Conservation (phyloP, 2,329 filamentous ascomycete species). For the Stemphylium vesicarium region DNA sequence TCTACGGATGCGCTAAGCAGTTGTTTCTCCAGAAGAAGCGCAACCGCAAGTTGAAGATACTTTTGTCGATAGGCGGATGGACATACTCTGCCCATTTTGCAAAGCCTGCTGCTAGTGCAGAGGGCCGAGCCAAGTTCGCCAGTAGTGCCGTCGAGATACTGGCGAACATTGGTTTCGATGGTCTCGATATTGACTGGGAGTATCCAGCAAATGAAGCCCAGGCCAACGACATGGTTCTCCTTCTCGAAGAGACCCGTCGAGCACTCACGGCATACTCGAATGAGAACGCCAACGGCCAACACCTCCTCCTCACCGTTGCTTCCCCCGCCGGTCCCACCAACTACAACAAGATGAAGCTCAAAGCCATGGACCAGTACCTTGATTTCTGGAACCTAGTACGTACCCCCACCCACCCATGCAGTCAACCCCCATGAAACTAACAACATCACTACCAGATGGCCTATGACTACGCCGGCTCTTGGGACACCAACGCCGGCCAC, state of each 20-base stretch:
- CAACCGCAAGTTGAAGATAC: constrained; percentile 46
- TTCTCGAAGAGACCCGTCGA: constrained; percentile 38
- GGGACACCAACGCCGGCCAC: constrained; percentile 44
- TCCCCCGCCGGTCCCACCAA: constrained; percentile 53
- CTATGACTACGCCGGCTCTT: constrained; percentile 70
- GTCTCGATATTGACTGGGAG: constrained; percentile 49
- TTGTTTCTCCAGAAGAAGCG: constrained; percentile 46
- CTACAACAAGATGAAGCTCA: constrained; percentile 53
- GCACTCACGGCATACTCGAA: constrained; percentile 52
- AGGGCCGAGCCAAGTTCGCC: constrained; percentile 42
- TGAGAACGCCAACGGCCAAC: constrained; percentile 47
- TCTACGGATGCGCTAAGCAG: constrained; percentile 49
- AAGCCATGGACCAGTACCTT: constrained; percentile 55
- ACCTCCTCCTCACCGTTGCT: constrained; percentile 56
- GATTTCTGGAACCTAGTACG: constrained; percentile 61
- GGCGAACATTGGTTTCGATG: constrained; percentile 46
- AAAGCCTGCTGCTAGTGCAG: constrained; percentile 38
- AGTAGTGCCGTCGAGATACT: constrained; percentile 42
- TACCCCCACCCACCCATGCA: background rate
- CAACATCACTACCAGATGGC: constrained; percentile 64
- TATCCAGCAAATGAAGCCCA: constrained; percentile 41
- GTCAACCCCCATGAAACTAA: background rate
- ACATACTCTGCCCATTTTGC: constrained; percentile 49
- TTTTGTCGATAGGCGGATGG: constrained; percentile 50
- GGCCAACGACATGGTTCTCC: constrained; percentile 43